These are phyloP conservation scores for Saccharomycopsis synnaedendra DNA, from an alignment of 805 yeast genomes.

Conservation along the genomic window DNA sequence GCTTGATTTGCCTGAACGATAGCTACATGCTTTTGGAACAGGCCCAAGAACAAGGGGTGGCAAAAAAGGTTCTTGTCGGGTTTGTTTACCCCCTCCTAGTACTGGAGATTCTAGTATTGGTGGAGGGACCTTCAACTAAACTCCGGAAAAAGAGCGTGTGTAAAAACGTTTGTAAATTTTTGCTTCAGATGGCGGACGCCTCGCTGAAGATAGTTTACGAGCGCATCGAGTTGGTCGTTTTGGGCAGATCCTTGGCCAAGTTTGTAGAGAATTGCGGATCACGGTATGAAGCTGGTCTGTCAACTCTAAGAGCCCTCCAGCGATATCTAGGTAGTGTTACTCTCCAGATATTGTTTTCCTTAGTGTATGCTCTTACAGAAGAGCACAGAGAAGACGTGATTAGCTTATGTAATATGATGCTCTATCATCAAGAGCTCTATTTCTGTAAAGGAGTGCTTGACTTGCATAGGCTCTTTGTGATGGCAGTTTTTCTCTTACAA, in stretches of 20 bases:
- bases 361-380: constrained; percentile 18
- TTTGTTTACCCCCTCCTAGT: constrained; percentile 12
- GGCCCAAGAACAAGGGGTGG: constrained; percentile 6
- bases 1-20: constrained; percentile 4
- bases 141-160: constrained; percentile 17
- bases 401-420: constrained; percentile 21
- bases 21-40: constrained; percentile 9
- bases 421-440: constrained; percentile 24
- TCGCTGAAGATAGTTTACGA: constrained; percentile 13
- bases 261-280: constrained; percentile 23
- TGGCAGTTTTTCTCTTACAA: constrained; percentile 22
- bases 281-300: constrained; percentile 4
- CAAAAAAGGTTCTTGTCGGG: constrained; percentile 11
- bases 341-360: constrained; percentile 22
- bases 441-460: constrained; percentile 24
- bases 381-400: constrained; percentile 19
- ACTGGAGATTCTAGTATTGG: constrained; percentile 1
- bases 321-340: constrained; percentile 23
- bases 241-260: constrained; percentile 23
- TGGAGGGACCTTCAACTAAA: constrained; percentile 22
- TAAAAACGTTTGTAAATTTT: constrained; percentile 18
- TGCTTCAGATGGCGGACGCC: constrained; percentile 14
- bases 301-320: constrained; percentile 18
- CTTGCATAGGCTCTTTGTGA: constrained; percentile 24
- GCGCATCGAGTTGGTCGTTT: constrained; percentile 4